These are phyloP conservation scores for Crithidia mellificae DNA, from an alignment of 208 protist species.

Conservation along the genomic window DNA sequence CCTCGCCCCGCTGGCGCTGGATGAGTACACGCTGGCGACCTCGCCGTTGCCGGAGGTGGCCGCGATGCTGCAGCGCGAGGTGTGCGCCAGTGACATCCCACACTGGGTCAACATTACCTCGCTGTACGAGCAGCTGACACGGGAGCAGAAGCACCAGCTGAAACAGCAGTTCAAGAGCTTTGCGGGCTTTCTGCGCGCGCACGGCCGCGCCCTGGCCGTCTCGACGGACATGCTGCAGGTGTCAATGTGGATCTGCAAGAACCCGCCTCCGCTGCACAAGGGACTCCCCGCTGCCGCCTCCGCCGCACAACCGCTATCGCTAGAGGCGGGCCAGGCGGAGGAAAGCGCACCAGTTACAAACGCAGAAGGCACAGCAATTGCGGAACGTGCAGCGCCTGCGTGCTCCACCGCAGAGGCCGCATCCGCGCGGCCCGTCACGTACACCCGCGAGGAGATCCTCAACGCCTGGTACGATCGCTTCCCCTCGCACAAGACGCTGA, in stretches of 20 bases:
- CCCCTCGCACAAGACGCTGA: slow-evolving; percentile 53
- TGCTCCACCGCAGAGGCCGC: neutral
- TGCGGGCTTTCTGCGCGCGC: slow-evolving; percentile 80
- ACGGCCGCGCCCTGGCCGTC: slow-evolving; percentile 72
- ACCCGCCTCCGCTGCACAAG: slow-evolving; percentile 18
- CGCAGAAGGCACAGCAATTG: no score
- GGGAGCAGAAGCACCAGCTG: slow-evolving; percentile 57
- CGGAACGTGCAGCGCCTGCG: neutral
- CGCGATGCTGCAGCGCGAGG: slow-evolving; percentile 49
- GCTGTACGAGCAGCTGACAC: slow-evolving; percentile 81
- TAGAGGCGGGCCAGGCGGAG: neutral
- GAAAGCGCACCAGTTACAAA: no score
- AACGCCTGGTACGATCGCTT: slow-evolving; percentile 81
- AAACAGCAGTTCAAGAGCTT: slow-evolving; percentile 77
- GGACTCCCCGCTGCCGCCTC: no score
- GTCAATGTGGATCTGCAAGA: slow-evolving; percentile 68
- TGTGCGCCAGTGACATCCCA: slow-evolving; percentile 72
- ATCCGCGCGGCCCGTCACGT: slow-evolving; percentile 24
- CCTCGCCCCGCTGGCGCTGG: slow-evolving; percentile 76
- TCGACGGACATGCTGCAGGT: slow-evolving; percentile 87
- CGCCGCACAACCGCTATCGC: neutral
- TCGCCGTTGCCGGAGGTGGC: slow-evolving; percentile 77
- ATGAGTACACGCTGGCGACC: slow-evolving; percentile 62
- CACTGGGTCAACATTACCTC: slow-evolving; percentile 82
- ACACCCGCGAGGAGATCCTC: slow-evolving; percentile 59